These are phyloP conservation scores for Nemania sp. DNA, from an alignment of 2,329 filamentous ascomycete species.

Conservation along the genomic window DNA sequence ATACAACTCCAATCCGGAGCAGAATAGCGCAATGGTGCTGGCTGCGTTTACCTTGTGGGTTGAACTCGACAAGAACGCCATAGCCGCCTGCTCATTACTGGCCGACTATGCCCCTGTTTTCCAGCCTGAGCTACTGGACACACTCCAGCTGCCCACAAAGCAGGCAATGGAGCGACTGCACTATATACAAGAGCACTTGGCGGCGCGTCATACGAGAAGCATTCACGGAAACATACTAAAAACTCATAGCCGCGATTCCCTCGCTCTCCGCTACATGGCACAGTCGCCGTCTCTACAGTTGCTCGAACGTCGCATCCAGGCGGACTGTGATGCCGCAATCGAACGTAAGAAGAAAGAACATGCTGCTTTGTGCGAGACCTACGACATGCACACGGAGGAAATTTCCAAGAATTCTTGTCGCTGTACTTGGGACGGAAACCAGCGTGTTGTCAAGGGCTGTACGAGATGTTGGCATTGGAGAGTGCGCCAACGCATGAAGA, in stretches of 20 bases:
- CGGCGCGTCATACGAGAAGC: constrained; percentile 38
- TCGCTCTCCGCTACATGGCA: constrained; percentile 53
- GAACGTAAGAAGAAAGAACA: constrained; percentile 26
- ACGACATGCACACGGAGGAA: constrained; percentile 42
- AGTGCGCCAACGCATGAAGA: constrained; percentile 45
- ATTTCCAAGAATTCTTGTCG: constrained; percentile 43
- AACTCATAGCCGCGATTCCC: constrained; percentile 46
- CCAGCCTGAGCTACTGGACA: constrained; percentile 53
- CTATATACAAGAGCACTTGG: constrained; percentile 55
- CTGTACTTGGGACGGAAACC: constrained; percentile 35
- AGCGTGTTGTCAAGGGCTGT: constrained; percentile 45
- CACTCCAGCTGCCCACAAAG: constrained; percentile 54
- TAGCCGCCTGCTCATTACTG: constrained; percentile 51
- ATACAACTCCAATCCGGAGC: constrained; percentile 52
- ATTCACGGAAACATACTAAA: constrained; percentile 51
- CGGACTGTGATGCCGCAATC: constrained; percentile 21
- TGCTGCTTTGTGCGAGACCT: constrained; percentile 17
- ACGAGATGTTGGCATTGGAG: constrained; percentile 48
- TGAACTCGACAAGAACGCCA: constrained; percentile 55
- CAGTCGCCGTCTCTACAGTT: constrained; percentile 33
- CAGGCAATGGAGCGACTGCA: constrained; percentile 57
- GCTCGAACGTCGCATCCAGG: constrained; percentile 28
- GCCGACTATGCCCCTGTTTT: constrained; percentile 57
- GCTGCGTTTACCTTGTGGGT: constrained; percentile 63
- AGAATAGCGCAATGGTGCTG: constrained; percentile 58